Percentiles rank a stretch among this genome's conserved stretches.
These are phyloP conservation scores for Cyclanthera cordifolia DNA, from an alignment of 306 rosid genomes.

Conservation along the genomic window DNA sequence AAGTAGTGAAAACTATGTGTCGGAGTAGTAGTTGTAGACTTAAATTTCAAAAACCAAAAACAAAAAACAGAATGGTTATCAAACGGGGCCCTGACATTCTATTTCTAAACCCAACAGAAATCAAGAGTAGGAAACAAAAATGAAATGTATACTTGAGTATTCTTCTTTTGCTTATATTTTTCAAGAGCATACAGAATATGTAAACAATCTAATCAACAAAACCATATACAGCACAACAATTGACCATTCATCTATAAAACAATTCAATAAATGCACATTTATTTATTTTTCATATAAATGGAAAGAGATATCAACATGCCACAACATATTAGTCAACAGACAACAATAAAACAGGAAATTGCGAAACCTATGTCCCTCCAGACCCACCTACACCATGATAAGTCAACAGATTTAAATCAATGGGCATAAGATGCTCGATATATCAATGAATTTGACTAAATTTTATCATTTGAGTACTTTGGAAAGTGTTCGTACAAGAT, in stretches of 20 bases:
- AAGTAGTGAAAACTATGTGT: no score
- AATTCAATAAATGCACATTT: background rate
- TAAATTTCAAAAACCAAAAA: no score
- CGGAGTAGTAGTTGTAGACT: no score
- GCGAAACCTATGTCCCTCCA: background rate
- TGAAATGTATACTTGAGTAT: background rate
- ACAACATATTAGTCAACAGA: background rate
- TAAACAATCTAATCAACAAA: background rate
- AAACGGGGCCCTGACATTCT: no score
- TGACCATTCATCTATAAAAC: background rate
- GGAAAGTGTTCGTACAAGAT: no score
- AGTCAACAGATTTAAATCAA: background rate
- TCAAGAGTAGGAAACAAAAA: background rate
- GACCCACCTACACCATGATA: background rate
- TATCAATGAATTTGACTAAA: background rate
- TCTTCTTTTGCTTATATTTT: background rate
- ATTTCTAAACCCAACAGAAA: background rate
- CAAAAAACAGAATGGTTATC: no score
- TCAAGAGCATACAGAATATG: background rate
- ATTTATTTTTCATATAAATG: no score
- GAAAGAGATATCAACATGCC: no score
- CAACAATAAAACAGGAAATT: background rate
- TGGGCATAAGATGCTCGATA: background rate
- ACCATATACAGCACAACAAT: background rate
- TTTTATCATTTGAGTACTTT: background rate